Evolutionary conservation across 139 green algal genomes (phyloP).

Genomic region (Tetratostichococcus sp.): DNA sequence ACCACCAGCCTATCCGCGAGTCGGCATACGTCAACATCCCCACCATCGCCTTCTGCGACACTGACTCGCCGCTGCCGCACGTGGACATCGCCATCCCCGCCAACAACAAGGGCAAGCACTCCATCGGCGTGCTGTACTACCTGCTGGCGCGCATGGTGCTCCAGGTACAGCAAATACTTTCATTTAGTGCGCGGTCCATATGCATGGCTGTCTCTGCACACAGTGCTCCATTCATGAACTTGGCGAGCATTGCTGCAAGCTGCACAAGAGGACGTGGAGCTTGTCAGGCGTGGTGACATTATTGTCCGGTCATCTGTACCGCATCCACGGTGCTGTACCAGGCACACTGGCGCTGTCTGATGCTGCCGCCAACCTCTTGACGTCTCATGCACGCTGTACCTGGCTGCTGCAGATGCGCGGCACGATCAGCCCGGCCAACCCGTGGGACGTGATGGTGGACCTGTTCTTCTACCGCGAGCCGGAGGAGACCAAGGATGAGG

Average conservation of each 20-base stretch:
- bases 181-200: too few species aligned
- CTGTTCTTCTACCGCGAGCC: constrained; percentile 97
- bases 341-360: too few species aligned
- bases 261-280: too few species aligned
- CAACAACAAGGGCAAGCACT: constrained; percentile 99
- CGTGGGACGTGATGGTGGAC: constrained; percentile 96
- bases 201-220: too few species aligned
- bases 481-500: constrained; percentile 62
- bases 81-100: constrained; percentile 98
- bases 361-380: too few species aligned
- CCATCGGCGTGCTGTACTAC: constrained; percentile 95
- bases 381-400: too few species aligned
- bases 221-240: too few species aligned
- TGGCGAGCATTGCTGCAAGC: too few species aligned
- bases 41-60: constrained; percentile 99
- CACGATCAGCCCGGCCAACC: constrained; percentile 60
- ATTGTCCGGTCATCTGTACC: too few species aligned
- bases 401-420: constrained; percentile 96
- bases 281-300: too few species aligned
- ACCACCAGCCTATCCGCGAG: constrained; percentile 97
- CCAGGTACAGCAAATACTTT: constrained; percentile 63
- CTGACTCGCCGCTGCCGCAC: constrained; percentile 86
- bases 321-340: too few species aligned
- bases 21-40: constrained; percentile 98
- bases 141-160: constrained; percentile 96